Evolutionary conservation across 2,329 filamentous ascomycete genomes (phyloP), one percentile per base, ranked within the genome.

Genomic region (Fusarium nygamai): DNA sequence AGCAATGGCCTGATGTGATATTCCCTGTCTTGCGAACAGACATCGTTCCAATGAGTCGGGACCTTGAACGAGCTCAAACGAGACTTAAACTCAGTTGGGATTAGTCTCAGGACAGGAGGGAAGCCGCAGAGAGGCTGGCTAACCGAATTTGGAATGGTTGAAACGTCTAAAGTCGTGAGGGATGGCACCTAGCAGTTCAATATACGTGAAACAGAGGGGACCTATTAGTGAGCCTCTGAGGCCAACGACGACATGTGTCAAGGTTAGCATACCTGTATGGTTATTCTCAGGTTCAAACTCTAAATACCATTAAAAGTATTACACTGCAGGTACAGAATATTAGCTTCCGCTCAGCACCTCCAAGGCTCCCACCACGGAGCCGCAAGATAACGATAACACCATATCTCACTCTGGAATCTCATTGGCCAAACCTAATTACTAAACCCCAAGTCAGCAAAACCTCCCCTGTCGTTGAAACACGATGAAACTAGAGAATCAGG

Each of bases 391-490:
- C 20, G 41, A 59, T 50, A 50, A 50, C 19, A 22, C 14, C 24
- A 3, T 24, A 22, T n/a, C 20, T 36, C n/a, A 19, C 2, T 11
- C 0, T 1, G 2, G 1, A 8, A 16, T n/a, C 6, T 57, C 12
- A 65, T 66, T 60, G 62, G 62, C 1, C 17, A 22, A 9, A 8
- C 14, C 2, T 1, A 11, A 29, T 36, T 46, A 58, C 39, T 22
- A 54, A 54, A n/a, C 5, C 12, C 14, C 10, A 56, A 38, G 16
- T 31, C 33, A 33, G 34, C 36, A 17, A 54, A 38, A 29, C 34
- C 10, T 29, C 51, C 51, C 51, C 34, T 56, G 34, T n/a, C 20
- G 19, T 67, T 39, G 64, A 67, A 67, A 67, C 64, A 27, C 9
- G 51, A 60, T 46, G 64, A 67, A 67, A 67, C 64, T 34, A 39